Evolutionary conservation across 805 yeast genomes (phyloP), one percentile per base, ranked within the genome.

Genomic region (Lipomyces japonicus): DNA sequence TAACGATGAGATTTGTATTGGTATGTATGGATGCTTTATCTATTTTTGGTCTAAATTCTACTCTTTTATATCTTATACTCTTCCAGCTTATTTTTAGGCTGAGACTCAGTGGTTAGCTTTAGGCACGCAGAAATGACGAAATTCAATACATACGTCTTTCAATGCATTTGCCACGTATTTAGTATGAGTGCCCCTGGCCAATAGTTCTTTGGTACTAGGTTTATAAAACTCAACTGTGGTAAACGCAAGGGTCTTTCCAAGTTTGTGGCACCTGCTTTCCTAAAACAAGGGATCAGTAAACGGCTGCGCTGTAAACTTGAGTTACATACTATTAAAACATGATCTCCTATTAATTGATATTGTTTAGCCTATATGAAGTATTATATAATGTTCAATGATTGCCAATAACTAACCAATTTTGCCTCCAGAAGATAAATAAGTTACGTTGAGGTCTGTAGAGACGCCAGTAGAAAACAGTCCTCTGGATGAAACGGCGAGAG

Each of bases 391-490:
- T 22, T 42, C n/a, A 10, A 10, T 25, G 14, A 18, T 21, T 4
- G 3, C 23, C 28, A 19, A 12, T 35, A 10, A 14, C 44, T n/a
- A 38, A 44, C 66, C 68, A 7, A 63, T 56, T 51, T 58, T 63
- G 23, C 76, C 76, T 0, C 73, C 74, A 4, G 71, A 53, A 7
- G 68, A 44, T 25, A 72, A 49, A 48, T 65, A 72, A 3, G 75
- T 69, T 12, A 70, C 67, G 35, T 67, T 64, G 44, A 72, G 54
- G 46, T 72, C 76, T 1, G 73, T 73, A 18, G 73, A 63, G 28
- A 72, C 76, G 4, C 76, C 76, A 1, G 76, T 73, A 52, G 64
- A 52, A 45, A 62, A 72, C 61, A 71, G 44, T 6, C 76, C 76
- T 16, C 66, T 58, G 19, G 73, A 65, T 1, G 75, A 66, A 6